Evolutionary conservation across 1,284 basidiomycete genomes (phyloP).

Genomic region (Papiliotrema nemorosa): DNA sequence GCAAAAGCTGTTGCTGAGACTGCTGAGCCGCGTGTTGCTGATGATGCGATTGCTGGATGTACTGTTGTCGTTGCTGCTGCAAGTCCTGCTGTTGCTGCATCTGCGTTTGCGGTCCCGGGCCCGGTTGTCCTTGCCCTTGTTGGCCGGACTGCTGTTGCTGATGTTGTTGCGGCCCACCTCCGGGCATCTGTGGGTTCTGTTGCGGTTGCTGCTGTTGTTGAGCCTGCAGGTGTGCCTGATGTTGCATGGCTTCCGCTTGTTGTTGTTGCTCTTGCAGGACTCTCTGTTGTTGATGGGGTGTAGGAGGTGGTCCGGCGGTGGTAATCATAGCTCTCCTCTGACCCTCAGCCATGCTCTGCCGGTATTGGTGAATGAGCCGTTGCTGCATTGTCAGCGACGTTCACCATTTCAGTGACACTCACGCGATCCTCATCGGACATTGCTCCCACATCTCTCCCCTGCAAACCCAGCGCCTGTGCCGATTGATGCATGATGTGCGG

Average conservation of each 20-base stretch:
- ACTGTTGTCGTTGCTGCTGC: slow-evolving; percentile 9
- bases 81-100: slow-evolving; percentile 6
- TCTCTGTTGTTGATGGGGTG: slow-evolving; percentile 7
- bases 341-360: slow-evolving; percentile 22
- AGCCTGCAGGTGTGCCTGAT: slow-evolving; percentile 1
- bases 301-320: slow-evolving; percentile 8
- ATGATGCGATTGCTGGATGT: background rate
- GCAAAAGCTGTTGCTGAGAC: no score
- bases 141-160: background rate
- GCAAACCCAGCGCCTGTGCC: slow-evolving; percentile 27
- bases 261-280: background rate
- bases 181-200: background rate
- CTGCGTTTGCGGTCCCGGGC: slow-evolving; percentile 5
- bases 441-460: slow-evolving; percentile 28
- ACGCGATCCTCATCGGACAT: slow-evolving; percentile 36
- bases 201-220: slow-evolving; percentile 9
- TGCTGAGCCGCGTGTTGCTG: slow-evolving; percentile 12
- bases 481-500: slow-evolving; percentile 32
- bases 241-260: background rate
- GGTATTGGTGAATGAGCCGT: slow-evolving; percentile 28
- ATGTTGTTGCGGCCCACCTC: slow-evolving; percentile 3
- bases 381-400: slow-evolving; percentile 12
- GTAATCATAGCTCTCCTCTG: slow-evolving; percentile 26
- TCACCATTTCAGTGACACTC: slow-evolving; percentile 7
- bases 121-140: slow-evolving; percentile 6